Evolutionary conservation across 257 asterid species (phyloP), one percentile per base, ranked within the genome.

Genomic region (Forsythia viridissima): DNA sequence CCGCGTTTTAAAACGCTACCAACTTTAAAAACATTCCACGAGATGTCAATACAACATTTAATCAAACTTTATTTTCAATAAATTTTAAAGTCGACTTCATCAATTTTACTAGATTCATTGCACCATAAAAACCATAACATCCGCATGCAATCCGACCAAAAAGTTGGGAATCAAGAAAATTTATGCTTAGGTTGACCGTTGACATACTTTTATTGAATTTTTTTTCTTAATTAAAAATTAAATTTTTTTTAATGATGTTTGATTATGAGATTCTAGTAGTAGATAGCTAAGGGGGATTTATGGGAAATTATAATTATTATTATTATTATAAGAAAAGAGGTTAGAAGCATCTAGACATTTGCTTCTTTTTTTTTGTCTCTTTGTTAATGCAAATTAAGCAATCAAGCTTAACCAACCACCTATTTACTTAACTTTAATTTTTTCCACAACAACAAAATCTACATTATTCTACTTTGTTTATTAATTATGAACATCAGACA

Each of bases 371-470:
- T 82, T 73, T 24, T 83, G 71, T 79, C 52, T 80, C 55, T 84
- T 36, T 75, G 68, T 39, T 81, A 71, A 72, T 67, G 80, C 52
- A 68, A 67, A 71, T 77, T 76, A 61, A 76, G 24, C 37, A 21
- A n/a, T 51, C 80, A 51, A 76, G 75, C 70, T 84, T 77, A 81
- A 80, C 85, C 82, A 81, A 79, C 72, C 75, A 74, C 72, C 44
- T 30, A 2, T 13, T 41, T 41, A 51, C 69, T 76, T 73, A 7
- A 8, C 36, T 24, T 20, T 16, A 24, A 21, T 72, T 42, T 73
- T 78, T 15, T 24, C 72, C 80, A 55, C 46, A 55, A 38, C 41
- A 38, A 40, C 30, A 76, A 16, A 16, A 71, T 46, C 66, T n/a
- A 41, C 72, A 18, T 79, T 68, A 69, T 30, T 61, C 46, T 20